Evolutionary conservation across 257 asterid species (phyloP).

Genomic region (Rubia yunnanensis): DNA sequence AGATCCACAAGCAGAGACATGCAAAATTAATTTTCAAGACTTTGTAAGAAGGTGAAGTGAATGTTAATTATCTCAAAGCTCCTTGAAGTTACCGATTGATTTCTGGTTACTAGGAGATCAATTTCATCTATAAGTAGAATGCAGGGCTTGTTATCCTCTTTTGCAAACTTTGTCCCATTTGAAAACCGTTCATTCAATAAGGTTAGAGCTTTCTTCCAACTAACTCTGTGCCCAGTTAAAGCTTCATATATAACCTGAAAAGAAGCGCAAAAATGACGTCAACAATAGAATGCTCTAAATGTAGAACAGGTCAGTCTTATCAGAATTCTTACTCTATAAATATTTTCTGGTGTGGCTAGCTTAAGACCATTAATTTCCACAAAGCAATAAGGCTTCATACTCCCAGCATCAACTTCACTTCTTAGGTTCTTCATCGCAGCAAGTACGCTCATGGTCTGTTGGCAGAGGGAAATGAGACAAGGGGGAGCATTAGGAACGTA

Average conservation of each 20-base stretch:
- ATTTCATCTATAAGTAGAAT: constrained; percentile 92
- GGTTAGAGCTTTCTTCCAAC: constrained; percentile 93
- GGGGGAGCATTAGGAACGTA: background rate
- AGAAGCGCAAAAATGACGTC: constrained; percentile 9
- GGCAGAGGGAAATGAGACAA: constrained; percentile 17
- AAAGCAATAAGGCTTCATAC: constrained; percentile 68
- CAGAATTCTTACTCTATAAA: constrained; percentile 54
- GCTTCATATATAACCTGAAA: constrained; percentile 92
- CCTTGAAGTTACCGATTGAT: constrained; percentile 55
- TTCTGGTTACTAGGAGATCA: constrained; percentile 90
- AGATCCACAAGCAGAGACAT: constrained; percentile 4
- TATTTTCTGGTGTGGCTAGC: constrained; percentile 87
- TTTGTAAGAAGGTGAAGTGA: background rate
- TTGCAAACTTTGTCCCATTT: constrained; percentile 38
- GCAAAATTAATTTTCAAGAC: background rate
- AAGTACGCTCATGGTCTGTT: constrained; percentile 96
- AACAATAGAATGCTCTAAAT: background rate
- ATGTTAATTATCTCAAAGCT: constrained; percentile 1
- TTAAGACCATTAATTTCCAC: constrained; percentile 96
- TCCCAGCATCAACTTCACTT: constrained; percentile 81
- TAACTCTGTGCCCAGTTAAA: constrained; percentile 75
- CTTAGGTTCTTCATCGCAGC: constrained; percentile 70
- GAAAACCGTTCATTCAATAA: constrained; percentile 74
- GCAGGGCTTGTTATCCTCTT: constrained; percentile 64
- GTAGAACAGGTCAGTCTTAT: constrained; percentile 3